Evolutionary conservation across 2,329 filamentous ascomycete genomes (phyloP).

Genomic region (Sporothrix sp.): DNA sequence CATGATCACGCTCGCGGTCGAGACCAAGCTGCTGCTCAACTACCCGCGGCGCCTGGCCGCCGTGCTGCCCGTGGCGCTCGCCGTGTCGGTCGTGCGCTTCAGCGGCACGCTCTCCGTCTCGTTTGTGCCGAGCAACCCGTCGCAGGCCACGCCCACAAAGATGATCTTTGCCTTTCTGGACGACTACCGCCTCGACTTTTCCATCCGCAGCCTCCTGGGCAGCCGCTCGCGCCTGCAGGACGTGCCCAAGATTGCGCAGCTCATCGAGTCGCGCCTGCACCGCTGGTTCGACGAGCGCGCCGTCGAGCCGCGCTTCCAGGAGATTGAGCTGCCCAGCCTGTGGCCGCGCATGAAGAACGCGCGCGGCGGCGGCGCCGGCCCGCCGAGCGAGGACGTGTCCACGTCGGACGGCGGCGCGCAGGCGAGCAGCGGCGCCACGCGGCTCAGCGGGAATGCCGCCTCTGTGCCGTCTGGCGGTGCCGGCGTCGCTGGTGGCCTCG

Average conservation of each 20-base stretch:
- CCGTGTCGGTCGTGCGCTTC: constrained; percentile 87
- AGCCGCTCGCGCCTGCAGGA: constrained; percentile 73
- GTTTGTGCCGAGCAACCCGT: constrained; percentile 69
- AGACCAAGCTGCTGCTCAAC: constrained; percentile 89
- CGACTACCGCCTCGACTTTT: constrained; percentile 77
- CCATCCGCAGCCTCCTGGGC: constrained; percentile 68
- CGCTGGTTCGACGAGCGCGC: constrained; percentile 82
- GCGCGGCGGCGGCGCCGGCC: constrained; percentile 43
- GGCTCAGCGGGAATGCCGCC: background rate
- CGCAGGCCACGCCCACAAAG: constrained; percentile 66
- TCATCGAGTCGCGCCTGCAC: constrained; percentile 70
- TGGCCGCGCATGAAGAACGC: constrained; percentile 83
- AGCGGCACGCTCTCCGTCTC: constrained; percentile 90
- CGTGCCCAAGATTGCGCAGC: constrained; percentile 78
- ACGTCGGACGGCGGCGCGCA: constrained; percentile 1
- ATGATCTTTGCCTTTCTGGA: constrained; percentile 91
- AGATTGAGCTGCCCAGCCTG: constrained; percentile 70
- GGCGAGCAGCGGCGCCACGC: background rate
- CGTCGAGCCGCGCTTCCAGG: constrained; percentile 78
- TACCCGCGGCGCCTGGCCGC: constrained; percentile 86
- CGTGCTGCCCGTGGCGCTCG: constrained; percentile 80
- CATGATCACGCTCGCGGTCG: constrained; percentile 86
- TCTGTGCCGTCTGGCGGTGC: background rate
- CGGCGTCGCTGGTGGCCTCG: background rate
- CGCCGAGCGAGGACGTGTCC: constrained; percentile 13